A percentile compares a stretch with the other conserved stretches of the same genome.
These are phyloP conservation scores for Pistacia integerrima DNA, from an alignment of 345 rosid species.

Conservation along the genomic window DNA sequence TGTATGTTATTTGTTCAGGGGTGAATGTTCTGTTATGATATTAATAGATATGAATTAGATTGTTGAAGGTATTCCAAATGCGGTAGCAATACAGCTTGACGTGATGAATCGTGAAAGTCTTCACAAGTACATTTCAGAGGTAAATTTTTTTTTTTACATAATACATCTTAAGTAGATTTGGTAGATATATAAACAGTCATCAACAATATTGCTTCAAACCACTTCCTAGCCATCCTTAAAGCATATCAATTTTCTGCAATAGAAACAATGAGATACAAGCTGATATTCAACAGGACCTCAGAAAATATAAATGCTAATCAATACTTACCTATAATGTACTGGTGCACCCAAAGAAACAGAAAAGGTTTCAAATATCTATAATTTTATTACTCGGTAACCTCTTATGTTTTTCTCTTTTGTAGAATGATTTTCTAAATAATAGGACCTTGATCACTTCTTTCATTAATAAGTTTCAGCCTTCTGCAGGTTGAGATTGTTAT, in stretches of 20 bases:
- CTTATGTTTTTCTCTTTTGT: not conserved
- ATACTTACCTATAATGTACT: not conserved
- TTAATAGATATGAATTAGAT: constrained; percentile 43
- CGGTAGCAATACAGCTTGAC: constrained; percentile 74
- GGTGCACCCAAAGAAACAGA: not conserved
- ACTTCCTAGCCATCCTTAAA: not conserved
- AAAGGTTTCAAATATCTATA: not conserved
- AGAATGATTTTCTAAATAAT: not conserved
- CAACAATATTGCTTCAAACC: not conserved
- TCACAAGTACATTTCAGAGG: constrained; percentile 70
- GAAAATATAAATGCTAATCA: constrained; percentile 3
- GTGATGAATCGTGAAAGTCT: constrained; percentile 71
- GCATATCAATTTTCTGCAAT: not conserved
- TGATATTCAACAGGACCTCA: not conserved
- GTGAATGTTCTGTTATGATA: constrained; percentile 15
- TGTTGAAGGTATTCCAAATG: constrained; percentile 73
- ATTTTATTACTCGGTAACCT: not conserved
- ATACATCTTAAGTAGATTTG: not conserved
- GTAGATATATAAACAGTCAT: not conserved
- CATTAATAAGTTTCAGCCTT: constrained; percentile 11
- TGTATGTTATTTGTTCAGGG: constrained; percentile 9
- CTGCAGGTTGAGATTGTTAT: constrained; percentile 84
- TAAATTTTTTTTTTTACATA: constrained; percentile 21
- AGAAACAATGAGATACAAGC: not conserved
- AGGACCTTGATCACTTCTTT: not conserved